A percentile compares a stretch with the other conserved stretches of the same genome.
These are phyloP conservation scores for Colletotrichum sp. DNA, from an alignment of 2,329 filamentous ascomycete genomes.

Conservation along the genomic window DNA sequence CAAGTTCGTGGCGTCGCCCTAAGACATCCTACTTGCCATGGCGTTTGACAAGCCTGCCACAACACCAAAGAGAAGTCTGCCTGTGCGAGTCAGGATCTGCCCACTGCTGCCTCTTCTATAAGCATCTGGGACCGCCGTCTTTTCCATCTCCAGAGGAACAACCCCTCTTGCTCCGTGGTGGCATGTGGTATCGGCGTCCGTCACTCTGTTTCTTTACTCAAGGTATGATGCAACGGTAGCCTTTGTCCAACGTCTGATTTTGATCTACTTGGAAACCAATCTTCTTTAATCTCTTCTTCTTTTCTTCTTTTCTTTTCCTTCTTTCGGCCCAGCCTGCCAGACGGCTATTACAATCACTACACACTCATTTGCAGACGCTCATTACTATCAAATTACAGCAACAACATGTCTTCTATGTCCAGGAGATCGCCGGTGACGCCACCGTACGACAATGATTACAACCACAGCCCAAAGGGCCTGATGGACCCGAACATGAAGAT, in stretches of 20 bases:
- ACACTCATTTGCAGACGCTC: slow-evolving; percentile 2
- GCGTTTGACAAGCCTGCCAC: slow-evolving; percentile 21
- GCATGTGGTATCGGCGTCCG: slow-evolving; percentile 1
- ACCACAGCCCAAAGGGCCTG: background rate
- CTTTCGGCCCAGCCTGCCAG: background rate
- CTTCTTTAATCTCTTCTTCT: background rate
- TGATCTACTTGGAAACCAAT: background rate
- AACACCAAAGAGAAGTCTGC: slow-evolving; percentile 1
- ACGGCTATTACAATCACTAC: background rate
- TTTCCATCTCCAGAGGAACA: slow-evolving; percentile 16
- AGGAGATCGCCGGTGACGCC: slow-evolving; percentile 14
- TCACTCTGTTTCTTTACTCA: background rate
- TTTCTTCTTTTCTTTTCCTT: background rate
- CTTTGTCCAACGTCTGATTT: background rate
- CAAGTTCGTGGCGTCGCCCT: slow-evolving; percentile 17
- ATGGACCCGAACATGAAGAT: background rate
- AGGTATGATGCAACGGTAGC: slow-evolving; percentile 1
- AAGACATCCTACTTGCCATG: slow-evolving; percentile 18
- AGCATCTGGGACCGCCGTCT: slow-evolving; percentile 1
- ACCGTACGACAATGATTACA: slow-evolving; percentile 7
- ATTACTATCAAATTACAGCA: background rate
- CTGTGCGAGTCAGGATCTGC: slow-evolving; percentile 11
- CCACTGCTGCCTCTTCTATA: slow-evolving; percentile 7
- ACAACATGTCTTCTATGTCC: slow-evolving; percentile 4
- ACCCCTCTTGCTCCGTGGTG: background rate